phyloP scores from a whole-genome alignment of 768 basidiomycete species.

The Daedaleopsis sinensis region DNA sequence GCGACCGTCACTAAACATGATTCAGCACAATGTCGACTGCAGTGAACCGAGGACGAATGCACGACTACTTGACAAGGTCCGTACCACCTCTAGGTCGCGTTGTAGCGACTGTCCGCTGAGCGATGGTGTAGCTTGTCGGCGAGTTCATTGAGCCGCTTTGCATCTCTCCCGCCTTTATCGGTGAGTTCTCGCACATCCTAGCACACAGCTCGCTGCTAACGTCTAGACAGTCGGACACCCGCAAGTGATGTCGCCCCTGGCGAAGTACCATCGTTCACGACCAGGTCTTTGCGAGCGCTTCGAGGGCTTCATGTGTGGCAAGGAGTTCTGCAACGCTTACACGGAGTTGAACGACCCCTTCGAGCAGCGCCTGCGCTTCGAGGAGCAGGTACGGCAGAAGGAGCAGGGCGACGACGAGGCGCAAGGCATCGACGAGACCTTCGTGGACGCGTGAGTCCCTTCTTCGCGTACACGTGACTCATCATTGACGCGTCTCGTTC shows the following conservation, averaged over 20 bases:
- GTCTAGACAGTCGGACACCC: constrained; percentile 82
- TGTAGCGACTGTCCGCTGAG: constrained; percentile 3
- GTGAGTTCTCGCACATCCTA: constrained; percentile 39
- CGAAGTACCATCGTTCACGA: constrained; percentile 97
- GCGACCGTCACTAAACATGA: neutral
- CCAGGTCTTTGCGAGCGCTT: constrained; percentile 98
- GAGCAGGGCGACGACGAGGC: constrained; percentile 98
- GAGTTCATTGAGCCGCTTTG: constrained; percentile 98
- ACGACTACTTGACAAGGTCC: constrained; percentile 90
- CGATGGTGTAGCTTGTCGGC: constrained; percentile 75
- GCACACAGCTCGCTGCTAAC: neutral
- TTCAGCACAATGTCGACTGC: constrained; percentile 98
- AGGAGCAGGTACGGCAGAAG: constrained; percentile 94
- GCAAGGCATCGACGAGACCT: constrained; percentile 95
- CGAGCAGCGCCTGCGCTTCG: constrained; percentile 93
- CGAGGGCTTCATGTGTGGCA: constrained; percentile 97
- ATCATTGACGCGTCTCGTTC: constrained; percentile 6
- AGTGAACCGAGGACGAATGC: constrained; percentile 95
- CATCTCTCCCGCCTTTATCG: constrained; percentile 95
- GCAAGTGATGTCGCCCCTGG: constrained; percentile 99
- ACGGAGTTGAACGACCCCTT: constrained; percentile 99
- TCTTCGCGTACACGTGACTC: neutral
- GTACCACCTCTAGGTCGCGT: constrained; percentile 3
- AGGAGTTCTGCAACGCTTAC: constrained; percentile 99
- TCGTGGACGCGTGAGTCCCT: constrained; percentile 80